Conservation (phyloP, 2,329 filamentous ascomycete species). For the Microascus cirrosus region DNA sequence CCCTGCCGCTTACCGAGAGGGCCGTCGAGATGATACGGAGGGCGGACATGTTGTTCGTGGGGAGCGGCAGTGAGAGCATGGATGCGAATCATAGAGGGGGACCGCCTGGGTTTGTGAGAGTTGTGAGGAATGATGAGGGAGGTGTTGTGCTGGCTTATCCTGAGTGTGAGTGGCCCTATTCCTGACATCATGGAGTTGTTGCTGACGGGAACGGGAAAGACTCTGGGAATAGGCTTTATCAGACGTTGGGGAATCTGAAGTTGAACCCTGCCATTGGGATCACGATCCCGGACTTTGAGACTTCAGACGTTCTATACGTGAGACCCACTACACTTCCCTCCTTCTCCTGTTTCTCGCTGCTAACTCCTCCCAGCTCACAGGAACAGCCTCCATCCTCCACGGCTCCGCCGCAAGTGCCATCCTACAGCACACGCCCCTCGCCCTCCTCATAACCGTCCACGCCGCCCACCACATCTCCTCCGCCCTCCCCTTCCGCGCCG, state of each 20-base stretch:
- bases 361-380: constrained; percentile 37
- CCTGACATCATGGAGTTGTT: background rate
- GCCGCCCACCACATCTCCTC: constrained; percentile 50
- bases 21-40: constrained; percentile 49
- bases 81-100: constrained; percentile 78
- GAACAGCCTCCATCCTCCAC: constrained; percentile 53
- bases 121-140: constrained; percentile 43
- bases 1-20: constrained; percentile 32
- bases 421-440: constrained; percentile 61
- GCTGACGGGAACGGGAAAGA: constrained; percentile 18
- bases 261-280: constrained; percentile 57
- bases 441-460: constrained; percentile 54
- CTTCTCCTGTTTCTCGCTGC: background rate
- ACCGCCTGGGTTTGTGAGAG: constrained; percentile 59
- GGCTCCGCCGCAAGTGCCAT: constrained; percentile 49
- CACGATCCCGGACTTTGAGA: constrained; percentile 62
- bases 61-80: constrained; percentile 54
- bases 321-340: background rate
- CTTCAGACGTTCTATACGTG: constrained; percentile 58
- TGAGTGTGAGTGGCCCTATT: constrained; percentile 40
- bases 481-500: constrained; percentile 59
- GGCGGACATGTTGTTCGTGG: constrained; percentile 70
- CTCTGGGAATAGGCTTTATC: constrained; percentile 74
- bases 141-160: constrained; percentile 56
- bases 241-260: constrained; percentile 68